phyloP scores from a whole-genome alignment of 805 yeast genomes.

The Lipomyces lipofer region DNA sequence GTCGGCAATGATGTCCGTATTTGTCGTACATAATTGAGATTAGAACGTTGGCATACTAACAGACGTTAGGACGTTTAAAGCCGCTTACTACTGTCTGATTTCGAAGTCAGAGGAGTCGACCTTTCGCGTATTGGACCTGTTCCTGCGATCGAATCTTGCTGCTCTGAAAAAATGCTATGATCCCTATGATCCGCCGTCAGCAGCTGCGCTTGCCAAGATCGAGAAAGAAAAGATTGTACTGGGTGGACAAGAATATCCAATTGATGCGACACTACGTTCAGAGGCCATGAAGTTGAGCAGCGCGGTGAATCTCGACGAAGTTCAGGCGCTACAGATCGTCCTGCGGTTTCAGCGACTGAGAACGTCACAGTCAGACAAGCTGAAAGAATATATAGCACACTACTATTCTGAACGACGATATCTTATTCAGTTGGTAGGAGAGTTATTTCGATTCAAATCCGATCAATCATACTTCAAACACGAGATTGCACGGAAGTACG shows the following conservation, averaged over 20 bases:
- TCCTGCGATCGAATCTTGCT: neutral
- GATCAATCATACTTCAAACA: slow-evolving; percentile 6
- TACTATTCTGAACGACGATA: slow-evolving; percentile 32
- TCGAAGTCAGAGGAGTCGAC: slow-evolving; percentile 9
- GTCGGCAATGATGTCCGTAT: too few species aligned
- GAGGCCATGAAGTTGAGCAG: slow-evolving; percentile 26
- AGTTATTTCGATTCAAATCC: slow-evolving; percentile 10
- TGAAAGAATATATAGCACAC: too few species aligned
- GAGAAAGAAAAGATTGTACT: slow-evolving; percentile 3
- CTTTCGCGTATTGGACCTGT: slow-evolving; percentile 7
- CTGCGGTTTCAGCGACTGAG: too few species aligned
- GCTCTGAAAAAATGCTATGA: slow-evolving; percentile 16
- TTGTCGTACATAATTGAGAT: too few species aligned
- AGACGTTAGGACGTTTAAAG: too few species aligned
- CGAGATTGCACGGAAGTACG: slow-evolving; percentile 10
- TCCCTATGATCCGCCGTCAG: slow-evolving; percentile 11
- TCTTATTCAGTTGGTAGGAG: slow-evolving; percentile 22
- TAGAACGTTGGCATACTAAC: too few species aligned
- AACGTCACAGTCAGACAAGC: too few species aligned
- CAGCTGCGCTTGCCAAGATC: slow-evolving; percentile 5
- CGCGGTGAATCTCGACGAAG: slow-evolving; percentile 19
- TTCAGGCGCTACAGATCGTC: too few species aligned
- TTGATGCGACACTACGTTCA: slow-evolving; percentile 9
- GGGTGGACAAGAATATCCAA: slow-evolving; percentile 5
- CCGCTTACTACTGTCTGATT: slow-evolving; percentile 21